A percentile compares a stretch with the other conserved stretches of the same genome.
Evolutionary conservation across 2,329 filamentous ascomycete species (phyloP).

Genomic region (Ophiostoma sp.): DNA sequence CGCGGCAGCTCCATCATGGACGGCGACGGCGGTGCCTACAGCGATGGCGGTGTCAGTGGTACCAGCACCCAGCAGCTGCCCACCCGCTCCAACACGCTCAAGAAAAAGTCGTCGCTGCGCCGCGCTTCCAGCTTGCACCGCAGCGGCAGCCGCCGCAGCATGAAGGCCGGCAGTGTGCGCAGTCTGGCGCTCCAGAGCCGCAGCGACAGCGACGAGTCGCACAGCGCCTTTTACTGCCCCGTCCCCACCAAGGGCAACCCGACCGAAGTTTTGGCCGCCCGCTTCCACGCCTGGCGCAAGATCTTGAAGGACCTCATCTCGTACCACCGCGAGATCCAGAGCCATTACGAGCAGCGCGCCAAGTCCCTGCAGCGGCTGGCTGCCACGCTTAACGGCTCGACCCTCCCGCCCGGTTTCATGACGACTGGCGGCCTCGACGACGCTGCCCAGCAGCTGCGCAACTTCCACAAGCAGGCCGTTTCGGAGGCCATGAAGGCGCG

Average conservation of each 20-base stretch:
- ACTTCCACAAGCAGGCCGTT: conserved; percentile 79
- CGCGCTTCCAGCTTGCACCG: conserved; percentile 73
- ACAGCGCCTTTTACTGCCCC: conserved; percentile 86
- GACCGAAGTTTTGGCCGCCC: conserved; percentile 80
- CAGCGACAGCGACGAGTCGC: conserved; percentile 66
- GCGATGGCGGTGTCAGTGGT: conserved; percentile 42
- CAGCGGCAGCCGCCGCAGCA: conserved; percentile 76
- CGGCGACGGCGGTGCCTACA: conserved; percentile 44
- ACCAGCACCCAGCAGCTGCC: conserved; percentile 38
- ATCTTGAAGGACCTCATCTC: conserved; percentile 90
- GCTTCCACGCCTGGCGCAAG: conserved; percentile 96
- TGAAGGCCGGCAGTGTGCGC: conserved; percentile 81
- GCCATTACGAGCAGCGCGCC: conserved; percentile 79
- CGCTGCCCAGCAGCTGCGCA: conserved; percentile 74
- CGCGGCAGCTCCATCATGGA: conserved; percentile 66
- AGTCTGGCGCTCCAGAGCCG: conserved; percentile 73
- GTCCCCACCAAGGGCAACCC: conserved; percentile 85
- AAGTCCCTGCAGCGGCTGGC: conserved; percentile 82
- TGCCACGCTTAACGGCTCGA: conserved; percentile 79
- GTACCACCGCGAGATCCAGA: conserved; percentile 90
- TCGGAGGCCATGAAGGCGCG: conserved; percentile 82
- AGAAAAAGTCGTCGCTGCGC: conserved; percentile 81
- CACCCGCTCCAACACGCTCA: conserved; percentile 69
- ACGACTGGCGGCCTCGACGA: conserved; percentile 82
- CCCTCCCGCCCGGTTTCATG: conserved; percentile 74